phyloP scores from a whole-genome alignment of 1,284 basidiomycete genomes.

The Uromyces viciae-fabae region DNA sequence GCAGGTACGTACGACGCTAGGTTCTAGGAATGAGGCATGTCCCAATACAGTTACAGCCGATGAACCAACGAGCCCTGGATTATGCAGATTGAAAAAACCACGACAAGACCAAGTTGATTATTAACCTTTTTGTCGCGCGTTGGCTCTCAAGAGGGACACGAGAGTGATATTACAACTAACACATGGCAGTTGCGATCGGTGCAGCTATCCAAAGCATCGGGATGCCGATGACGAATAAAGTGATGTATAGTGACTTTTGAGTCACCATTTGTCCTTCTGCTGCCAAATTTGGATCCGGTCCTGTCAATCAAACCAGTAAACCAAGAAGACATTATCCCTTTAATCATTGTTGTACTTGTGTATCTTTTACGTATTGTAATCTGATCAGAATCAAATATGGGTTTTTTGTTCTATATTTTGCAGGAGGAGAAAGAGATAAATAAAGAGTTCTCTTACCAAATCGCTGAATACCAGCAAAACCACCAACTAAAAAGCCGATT shows the following conservation, averaged over 20 bases:
- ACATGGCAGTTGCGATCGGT: slow-evolving; percentile 45
- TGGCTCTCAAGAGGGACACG: too few species aligned
- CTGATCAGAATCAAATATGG: not conserved
- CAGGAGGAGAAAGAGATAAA: not conserved
- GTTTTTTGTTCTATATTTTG: slow-evolving; percentile 58
- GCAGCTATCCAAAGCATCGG: slow-evolving; percentile 50
- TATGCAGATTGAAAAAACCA: slow-evolving; percentile 14
- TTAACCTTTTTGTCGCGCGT: too few species aligned
- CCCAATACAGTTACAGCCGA: slow-evolving; percentile 61
- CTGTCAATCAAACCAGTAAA: slow-evolving; percentile 1
- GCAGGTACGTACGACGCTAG: slow-evolving; percentile 70
- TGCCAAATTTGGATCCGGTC: slow-evolving; percentile 27
- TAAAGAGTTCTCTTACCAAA: slow-evolving; percentile 66
- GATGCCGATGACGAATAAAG: slow-evolving; percentile 55
- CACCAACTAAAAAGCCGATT: slow-evolving; percentile 81
- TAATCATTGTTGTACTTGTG: not conserved
- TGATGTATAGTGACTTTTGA: slow-evolving; percentile 64
- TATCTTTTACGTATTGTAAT: too few species aligned
- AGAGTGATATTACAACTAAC: slow-evolving; percentile 18
- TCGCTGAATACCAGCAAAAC: slow-evolving; percentile 82
- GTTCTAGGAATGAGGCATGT: slow-evolving; percentile 77
- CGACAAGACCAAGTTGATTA: not conserved
- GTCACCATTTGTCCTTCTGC: slow-evolving; percentile 45
- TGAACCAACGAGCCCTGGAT: slow-evolving; percentile 56
- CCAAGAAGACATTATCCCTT: not conserved